Conservation (phyloP, 176 grass and related monocot species). For the Rhynchospora tenuis region DNA sequence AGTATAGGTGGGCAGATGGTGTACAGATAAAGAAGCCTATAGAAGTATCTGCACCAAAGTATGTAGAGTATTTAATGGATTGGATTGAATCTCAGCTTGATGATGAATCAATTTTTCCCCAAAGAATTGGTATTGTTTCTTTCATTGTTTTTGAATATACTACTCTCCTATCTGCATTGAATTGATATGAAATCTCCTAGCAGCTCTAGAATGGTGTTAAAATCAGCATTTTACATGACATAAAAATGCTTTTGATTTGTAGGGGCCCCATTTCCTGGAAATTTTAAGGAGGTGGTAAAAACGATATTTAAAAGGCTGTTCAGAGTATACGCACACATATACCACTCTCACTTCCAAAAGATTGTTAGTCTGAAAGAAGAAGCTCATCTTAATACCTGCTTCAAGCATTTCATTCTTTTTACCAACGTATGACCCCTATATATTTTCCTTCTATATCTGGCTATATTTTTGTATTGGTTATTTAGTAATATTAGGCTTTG, state of each 20-base stretch:
- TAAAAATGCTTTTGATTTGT: background rate
- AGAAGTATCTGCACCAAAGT: constrained; percentile 98
- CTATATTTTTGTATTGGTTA: background rate
- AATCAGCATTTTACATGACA: background rate
- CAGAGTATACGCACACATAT: constrained; percentile 94
- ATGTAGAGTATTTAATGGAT: constrained; percentile 98
- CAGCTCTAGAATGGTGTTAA: background rate
- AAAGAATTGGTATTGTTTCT: constrained; percentile 75
- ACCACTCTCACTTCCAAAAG: constrained; percentile 97
- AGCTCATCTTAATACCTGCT: constrained; percentile 99
- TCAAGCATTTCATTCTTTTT: constrained; percentile 99
- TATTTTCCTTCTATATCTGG: background rate
- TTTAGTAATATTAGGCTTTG: background rate
- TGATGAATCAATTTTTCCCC: constrained; percentile 94
- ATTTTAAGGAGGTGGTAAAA: constrained; percentile 98
- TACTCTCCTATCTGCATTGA: background rate
- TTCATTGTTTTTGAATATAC: background rate
- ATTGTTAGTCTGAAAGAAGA: constrained; percentile 99
- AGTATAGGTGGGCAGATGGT: constrained; percentile 99
- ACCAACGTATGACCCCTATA: constrained; percentile 46
- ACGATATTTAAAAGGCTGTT: constrained; percentile 97
- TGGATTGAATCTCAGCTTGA: constrained; percentile 99
- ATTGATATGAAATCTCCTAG: background rate
- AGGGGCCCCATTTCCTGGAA: constrained; percentile 89
- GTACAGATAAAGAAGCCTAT: constrained; percentile 99